Base-by-base conservation (phyloP, 192 early-diverging fungal species). In the Backusella psychrophila region DNA sequence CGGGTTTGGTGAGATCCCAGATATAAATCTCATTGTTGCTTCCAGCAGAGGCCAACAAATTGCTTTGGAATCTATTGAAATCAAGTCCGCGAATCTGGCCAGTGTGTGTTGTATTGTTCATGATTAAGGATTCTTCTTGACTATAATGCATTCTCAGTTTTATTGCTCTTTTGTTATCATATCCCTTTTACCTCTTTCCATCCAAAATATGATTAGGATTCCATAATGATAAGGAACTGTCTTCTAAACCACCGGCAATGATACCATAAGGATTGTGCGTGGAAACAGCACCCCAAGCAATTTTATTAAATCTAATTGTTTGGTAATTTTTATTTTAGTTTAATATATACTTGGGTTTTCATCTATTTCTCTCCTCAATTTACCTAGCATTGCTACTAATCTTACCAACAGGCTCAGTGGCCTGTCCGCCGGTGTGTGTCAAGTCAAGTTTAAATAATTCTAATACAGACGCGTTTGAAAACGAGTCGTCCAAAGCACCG, bases 401-500 rank as follows among this genome's bases (percentile, higher is more conserved):
- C 26, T 81, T 81, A 76, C 89, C 93, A 5, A 89, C 76, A 71
- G 84, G 80, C 68, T 85, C 77, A 38, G 91, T 31, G 33, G 85
- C 84, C 5, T 80, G 65, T n/a, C 74, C 41, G 36, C 80, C 74
- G 6, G 82, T 80, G 34, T 83, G 82, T 21, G 82, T 77, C 39
- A 88, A 59, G 72, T 90, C 88, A 34, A 97, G 88, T 71, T 90
- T 86, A 82, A 96, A 96, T 53, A 99, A 83, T 83, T 98, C 98
- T 42, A 99, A 88, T 80, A 92, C 90, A 6, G 97, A 91, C 19
- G 90, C 88, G 77, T 94, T 96, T 69, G 91, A 95, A 81, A 99
- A 99, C 17, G 93, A 92, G 42, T 95, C 96, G 85, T 99, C 98
- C 71, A 99, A 88, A 26, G 98, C 98, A 4, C 98, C 98, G 4